phyloP scores from a whole-genome alignment of 257 asterid genomes.

The Echites panduratus region DNA sequence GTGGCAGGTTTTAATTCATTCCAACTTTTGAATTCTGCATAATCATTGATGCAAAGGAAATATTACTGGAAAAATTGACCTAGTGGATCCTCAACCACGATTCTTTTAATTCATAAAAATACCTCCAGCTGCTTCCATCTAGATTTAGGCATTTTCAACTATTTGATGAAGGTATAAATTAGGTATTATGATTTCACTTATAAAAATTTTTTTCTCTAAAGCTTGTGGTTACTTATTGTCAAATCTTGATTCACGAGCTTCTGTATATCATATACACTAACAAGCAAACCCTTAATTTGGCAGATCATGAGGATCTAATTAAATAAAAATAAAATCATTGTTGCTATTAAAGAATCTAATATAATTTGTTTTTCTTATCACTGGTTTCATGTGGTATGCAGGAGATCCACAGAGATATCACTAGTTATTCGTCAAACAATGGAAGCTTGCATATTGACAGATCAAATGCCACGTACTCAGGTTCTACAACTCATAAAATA shows the following conservation, averaged over 20 bases:
- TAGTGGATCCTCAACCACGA: not conserved
- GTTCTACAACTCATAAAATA: conserved; percentile 28
- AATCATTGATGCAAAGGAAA: not conserved
- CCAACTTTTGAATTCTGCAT: not conserved
- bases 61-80: not conserved
- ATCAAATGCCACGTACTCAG: conserved; percentile 96
- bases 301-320: not conserved
- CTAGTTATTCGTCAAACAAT: conserved; percentile 93
- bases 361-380: conserved; percentile 7
- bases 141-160: not conserved
- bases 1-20: not conserved
- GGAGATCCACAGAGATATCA: conserved; percentile 96
- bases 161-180: not conserved
- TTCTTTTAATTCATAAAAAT: not conserved
- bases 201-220: not conserved
- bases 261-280: too few species aligned
- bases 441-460: conserved; percentile 92
- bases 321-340: too few species aligned
- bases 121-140: not conserved
- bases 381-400: conserved; percentile 27
- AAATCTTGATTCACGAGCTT: not conserved
- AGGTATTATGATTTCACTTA: not conserved
- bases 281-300: not conserved
- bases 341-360: not conserved
- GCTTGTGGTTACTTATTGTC: not conserved